Percentiles rank a stretch among this genome's conserved stretches.
Evolutionary conservation across 2,329 filamentous ascomycete genomes (phyloP).

Genomic region (Phoma sp.): DNA sequence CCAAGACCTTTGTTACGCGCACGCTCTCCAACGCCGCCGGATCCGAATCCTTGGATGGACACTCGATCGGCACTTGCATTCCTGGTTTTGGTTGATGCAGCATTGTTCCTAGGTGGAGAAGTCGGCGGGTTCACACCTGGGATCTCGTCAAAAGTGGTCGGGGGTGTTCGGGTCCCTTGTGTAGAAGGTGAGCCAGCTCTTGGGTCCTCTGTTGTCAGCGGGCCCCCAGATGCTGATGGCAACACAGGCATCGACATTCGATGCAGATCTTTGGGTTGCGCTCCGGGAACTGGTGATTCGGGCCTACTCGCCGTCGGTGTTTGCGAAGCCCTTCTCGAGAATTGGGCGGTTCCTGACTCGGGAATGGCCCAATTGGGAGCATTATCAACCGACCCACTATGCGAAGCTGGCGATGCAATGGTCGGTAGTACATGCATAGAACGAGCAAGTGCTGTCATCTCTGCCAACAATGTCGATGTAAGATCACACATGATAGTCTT

Average conservation of each 20-base stretch:
- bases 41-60: conserved; percentile 69
- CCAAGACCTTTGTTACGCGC: conserved; percentile 82
- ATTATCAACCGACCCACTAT: conserved; percentile 32
- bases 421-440: conserved; percentile 62
- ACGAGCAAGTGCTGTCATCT: conserved; percentile 55
- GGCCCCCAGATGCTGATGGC: conserved; percentile 47
- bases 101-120: conserved; percentile 51
- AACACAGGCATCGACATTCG: conserved; percentile 83
- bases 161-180: conserved; percentile 42
- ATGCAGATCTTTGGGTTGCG: conserved; percentile 63
- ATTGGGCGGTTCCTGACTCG: conserved; percentile 30
- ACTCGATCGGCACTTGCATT: conserved; percentile 66
- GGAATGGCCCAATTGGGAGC: conserved; percentile 39
- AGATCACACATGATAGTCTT: conserved; percentile 55
- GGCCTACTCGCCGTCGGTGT: conserved; percentile 32
- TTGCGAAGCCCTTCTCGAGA: conserved; percentile 42
- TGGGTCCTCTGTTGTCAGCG: conserved; percentile 33
- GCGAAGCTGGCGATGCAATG: conserved; percentile 62
- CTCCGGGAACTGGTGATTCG: conserved; percentile 41
- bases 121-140: conserved; percentile 44
- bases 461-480: conserved; percentile 53
- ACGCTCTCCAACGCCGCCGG: conserved; percentile 71
- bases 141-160: conserved; percentile 58
- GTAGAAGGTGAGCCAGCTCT: conserved; percentile 34
- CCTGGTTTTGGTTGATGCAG: conserved; percentile 51